phyloP scores from a whole-genome alignment of 192 early-diverging fungal genomes.

The Coemansia sp. region DNA sequence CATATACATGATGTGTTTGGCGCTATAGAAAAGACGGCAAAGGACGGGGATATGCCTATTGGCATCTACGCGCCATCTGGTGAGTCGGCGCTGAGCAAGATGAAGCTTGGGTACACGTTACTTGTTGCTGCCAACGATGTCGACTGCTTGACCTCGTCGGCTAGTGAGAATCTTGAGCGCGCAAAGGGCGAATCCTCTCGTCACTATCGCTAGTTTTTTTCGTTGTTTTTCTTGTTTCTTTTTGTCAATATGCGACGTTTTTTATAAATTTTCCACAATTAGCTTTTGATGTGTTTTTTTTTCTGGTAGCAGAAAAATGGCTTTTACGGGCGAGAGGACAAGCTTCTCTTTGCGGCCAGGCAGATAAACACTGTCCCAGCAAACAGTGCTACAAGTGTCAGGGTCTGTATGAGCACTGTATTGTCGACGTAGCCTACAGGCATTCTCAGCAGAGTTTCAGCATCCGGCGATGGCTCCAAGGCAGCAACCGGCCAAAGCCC shows the following conservation, averaged over 20 bases:
- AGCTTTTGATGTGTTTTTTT: neutral
- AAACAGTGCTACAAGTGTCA: constrained; percentile 26
- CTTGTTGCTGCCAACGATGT: constrained; percentile 52
- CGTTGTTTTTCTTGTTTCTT: neutral
- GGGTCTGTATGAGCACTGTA: constrained; percentile 13
- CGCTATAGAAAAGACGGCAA: constrained; percentile 23
- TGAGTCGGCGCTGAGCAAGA: constrained; percentile 19
- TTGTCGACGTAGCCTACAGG: constrained; percentile 23
- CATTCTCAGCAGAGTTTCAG: constrained; percentile 38
- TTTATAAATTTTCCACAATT: neutral
- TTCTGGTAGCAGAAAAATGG: too few relatives aligned
- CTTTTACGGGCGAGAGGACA: neutral
- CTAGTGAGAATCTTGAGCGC: constrained; percentile 43
- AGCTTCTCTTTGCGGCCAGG: neutral
- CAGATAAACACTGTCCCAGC: constrained; percentile 16
- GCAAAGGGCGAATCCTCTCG: constrained; percentile 29
- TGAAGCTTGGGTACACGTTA: constrained; percentile 38
- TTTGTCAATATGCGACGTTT: constrained; percentile 14
- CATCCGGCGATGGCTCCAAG: constrained; percentile 26
- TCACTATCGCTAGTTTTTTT: constrained; percentile 17
- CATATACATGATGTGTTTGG: constrained; percentile 28
- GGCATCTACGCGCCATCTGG: constrained; percentile 50
- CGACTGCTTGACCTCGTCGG: constrained; percentile 38
- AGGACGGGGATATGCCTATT: constrained; percentile 35
- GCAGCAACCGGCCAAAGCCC: constrained; percentile 14